Percentiles rank a stretch among this genome's conserved stretches.
Conservation (phyloP, 1,284 basidiomycete genomes). For the Volvariella surrecta region DNA sequence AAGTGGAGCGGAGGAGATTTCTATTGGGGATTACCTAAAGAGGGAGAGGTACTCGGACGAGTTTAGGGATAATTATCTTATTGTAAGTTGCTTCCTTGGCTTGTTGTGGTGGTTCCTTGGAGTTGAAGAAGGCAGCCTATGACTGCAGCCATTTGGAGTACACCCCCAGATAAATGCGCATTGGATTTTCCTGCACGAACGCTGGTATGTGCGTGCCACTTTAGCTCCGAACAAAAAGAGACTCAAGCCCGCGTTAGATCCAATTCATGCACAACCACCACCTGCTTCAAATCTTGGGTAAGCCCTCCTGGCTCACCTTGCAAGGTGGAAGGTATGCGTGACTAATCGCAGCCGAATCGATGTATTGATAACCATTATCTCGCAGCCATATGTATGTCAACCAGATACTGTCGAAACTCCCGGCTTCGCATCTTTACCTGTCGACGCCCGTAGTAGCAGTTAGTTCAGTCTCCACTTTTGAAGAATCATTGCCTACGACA, state of each 20-base stretch:
- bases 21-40: conserved; percentile 67
- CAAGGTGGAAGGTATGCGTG: conserved; percentile 54
- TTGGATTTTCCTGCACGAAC: conserved; percentile 70
- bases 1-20: conserved; percentile 29
- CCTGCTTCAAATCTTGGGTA: conserved; percentile 66
- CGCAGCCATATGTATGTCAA: conserved; percentile 59
- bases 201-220: conserved; percentile 31
- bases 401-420: conserved; percentile 48
- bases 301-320: conserved; percentile 74
- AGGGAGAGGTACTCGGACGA: conserved; percentile 57
- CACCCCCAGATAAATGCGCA: conserved; percentile 64
- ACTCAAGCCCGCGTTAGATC: conserved; percentile 25
- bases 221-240: conserved; percentile 1
- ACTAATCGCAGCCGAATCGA: background rate
- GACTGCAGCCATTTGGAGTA: conserved; percentile 80
- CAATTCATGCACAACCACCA: conserved; percentile 80
- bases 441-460: conserved; percentile 46
- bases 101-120: no score
- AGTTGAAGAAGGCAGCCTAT: conserved; percentile 44
- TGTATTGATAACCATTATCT: conserved; percentile 3
- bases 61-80: conserved; percentile 74
- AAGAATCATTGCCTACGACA: no score
- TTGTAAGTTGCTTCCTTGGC: conserved; percentile 39
- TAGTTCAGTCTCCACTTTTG: conserved; percentile 10
- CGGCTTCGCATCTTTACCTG: conserved; percentile 47